Evolutionary conservation across 2,329 filamentous ascomycete species (phyloP), one percentile per base, ranked within the genome.

Genomic region (Beauveria sp.): DNA sequence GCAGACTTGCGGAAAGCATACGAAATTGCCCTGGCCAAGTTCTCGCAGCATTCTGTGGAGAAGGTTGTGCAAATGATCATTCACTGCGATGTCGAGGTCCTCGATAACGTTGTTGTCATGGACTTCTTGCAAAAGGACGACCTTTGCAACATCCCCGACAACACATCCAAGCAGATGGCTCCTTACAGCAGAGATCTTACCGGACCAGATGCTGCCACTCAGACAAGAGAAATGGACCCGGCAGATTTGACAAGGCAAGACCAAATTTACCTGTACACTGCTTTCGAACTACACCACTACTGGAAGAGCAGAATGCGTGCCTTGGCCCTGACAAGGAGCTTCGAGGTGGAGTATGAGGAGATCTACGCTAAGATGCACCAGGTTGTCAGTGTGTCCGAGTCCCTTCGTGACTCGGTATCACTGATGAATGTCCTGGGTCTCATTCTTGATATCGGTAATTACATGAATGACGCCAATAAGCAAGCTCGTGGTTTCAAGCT

Each of bases 381-480:
- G 64, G 86, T 99, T n/a, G 89, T 96, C 42, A 79, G 79, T 34
- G 92, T 96, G 9, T 93, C 93, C 5, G 93, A 98, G 76, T 90
- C 91, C 10, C 78, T 99, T 60, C 86, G 93, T 53, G 92, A 96
- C 71, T 97, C 93, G 1, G 91, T 96, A 28, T 89, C 91, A 28
- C 78, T 99, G 69, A 96, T 98, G 88, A 97, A 96, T 66, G 92
- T 99, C 52, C 85, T 99, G 61, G 93, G 93, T 63, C 82, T 98
- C 64, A 99, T 99, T 74, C 80, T 99, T 69, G 93, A 97, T 74
- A 96, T 99, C 70, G 95, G 95, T 74, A 99, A 99, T 75, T 99
- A 96, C 81, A 99, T 99, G 95, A 99, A 99, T 79, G 95, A 98
- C 72, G 89, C 93, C 60, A 98, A 97, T 78, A 99, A 99, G 78